phyloP scores from a whole-genome alignment of 2,329 filamentous ascomycete genomes.

The Xylariaceae sp. region DNA sequence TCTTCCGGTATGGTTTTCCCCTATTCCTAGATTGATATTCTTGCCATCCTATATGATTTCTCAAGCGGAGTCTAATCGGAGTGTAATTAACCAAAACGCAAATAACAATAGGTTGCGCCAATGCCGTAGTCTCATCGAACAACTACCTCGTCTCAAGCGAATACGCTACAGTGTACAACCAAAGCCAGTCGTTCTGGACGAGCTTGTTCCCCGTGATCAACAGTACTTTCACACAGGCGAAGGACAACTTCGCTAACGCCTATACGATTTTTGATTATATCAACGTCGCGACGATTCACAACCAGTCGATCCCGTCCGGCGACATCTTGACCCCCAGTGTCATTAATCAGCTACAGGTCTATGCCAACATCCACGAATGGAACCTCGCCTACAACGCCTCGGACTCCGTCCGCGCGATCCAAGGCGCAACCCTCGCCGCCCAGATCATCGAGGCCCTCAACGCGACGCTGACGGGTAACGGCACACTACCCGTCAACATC shows the following conservation, averaged over 20 bases:
- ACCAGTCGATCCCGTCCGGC: constrained; percentile 53
- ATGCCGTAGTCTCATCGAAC: constrained; percentile 51
- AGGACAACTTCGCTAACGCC: constrained; percentile 55
- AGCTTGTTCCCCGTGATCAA: constrained; percentile 52
- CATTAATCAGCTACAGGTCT: constrained; percentile 61
- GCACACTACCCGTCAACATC: constrained; percentile 41
- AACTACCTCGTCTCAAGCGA: constrained; percentile 47
- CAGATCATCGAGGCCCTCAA: constrained; percentile 53
- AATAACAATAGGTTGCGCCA: too few species aligned
- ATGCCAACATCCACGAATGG: constrained; percentile 78
- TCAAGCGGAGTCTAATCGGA: too few species aligned
- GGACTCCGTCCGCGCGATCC: constrained; percentile 59
- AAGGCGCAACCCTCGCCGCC: constrained; percentile 54
- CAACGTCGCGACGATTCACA: constrained; percentile 59
- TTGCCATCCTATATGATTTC: too few species aligned
- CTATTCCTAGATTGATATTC: too few species aligned
- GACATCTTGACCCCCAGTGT: constrained; percentile 57
- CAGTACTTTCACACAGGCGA: constrained; percentile 42
- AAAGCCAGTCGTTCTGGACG: constrained; percentile 59
- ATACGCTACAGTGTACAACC: constrained; percentile 41
- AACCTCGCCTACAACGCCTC: constrained; percentile 76
- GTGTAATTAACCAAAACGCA: too few species aligned
- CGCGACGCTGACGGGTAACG: constrained; percentile 41
- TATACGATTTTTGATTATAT: constrained; percentile 61
- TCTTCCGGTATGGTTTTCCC: too few species aligned